Evolutionary conservation across 1,139 yeast species (phyloP), one percentile per base, ranked within the genome.

Genomic region (Geotrichum phurueaensis): DNA sequence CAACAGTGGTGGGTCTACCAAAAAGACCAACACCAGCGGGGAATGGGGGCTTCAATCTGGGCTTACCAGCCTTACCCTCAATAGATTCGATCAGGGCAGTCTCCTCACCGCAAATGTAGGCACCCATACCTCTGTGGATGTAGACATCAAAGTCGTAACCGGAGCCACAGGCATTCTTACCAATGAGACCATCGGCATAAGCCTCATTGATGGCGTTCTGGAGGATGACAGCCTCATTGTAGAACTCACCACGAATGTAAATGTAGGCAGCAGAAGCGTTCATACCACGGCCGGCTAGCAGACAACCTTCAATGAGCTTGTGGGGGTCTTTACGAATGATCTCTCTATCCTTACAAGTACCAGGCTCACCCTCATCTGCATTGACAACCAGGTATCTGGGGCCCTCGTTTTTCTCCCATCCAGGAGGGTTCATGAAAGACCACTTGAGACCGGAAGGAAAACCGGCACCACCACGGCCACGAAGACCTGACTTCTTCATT

Each of bases 281-380:
- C 96, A 89, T 89, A 59, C 89, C 96, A 67, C 96, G 82, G 61
- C 96, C 96, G 33, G 94, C 89, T 63, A 89, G 80, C 62, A 89
- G 78, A 77, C 96, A 89, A 25, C 96, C 96, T 75, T 89, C 96
- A 60, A 89, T 87, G 65, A 89, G 84, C 78, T 89, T 89, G 74
- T 89, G 96, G 56, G 96, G 96, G 71, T 89, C 96, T 75, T 89
- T 89, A 75, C 96, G 82, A 70, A 89, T 86, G 70, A 89, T 89
- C 75, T 89, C 96, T 72, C 96, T 81, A 75, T 89, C 96, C 77
- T 89, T 89, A 77, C 96, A 89, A 59, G 96, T 89, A 66, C 96
- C 96, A 22, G 96, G 96, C 75, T 89, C 96, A 70, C 96, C 96
- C 76, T 89, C 96, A 79, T 89, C 96, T 62, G 96, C 96, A 75